These are phyloP conservation scores for Suillus tomentosus DNA, from an alignment of 768 basidiomycete species.

Conservation along the genomic window DNA sequence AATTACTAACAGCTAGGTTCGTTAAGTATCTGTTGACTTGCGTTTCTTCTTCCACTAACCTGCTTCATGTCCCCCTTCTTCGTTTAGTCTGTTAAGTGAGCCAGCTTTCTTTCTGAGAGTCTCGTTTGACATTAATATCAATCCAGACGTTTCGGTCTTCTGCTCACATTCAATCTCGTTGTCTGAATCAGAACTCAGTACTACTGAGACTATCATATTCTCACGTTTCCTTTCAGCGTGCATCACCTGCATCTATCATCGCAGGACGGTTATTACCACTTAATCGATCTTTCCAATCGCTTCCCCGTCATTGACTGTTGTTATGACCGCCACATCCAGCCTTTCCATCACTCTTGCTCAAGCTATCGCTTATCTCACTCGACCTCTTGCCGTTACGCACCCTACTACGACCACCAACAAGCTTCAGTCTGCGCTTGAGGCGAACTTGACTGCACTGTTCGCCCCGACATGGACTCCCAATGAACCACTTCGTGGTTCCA, in stretches of 20 bases:
- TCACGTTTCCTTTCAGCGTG: conserved; percentile 26
- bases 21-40: conserved; percentile 7
- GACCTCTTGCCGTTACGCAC: conserved; percentile 58
- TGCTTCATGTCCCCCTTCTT: conserved; percentile 10
- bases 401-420: conserved; percentile 62
- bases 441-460: conserved; percentile 70
- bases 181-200: conserved; percentile 28
- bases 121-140: conserved; percentile 1
- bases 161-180: conserved; percentile 22
- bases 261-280: conserved; percentile 30
- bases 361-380: conserved; percentile 72
- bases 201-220: conserved; percentile 22
- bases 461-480: conserved; percentile 64
- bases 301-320: conserved; percentile 1
- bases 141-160: conserved; percentile 14
- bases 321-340: conserved; percentile 41
- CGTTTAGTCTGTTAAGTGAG: conserved; percentile 29
- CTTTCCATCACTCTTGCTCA: conserved; percentile 73
- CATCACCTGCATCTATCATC: conserved; percentile 27
- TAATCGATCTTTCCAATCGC: conserved; percentile 12
- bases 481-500: conserved; percentile 70
- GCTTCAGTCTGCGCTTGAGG: conserved; percentile 71
- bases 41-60: conserved; percentile 16
- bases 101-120: conserved; percentile 6
- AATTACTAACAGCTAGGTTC: conserved; percentile 33